Evolutionary conservation across 2,329 filamentous ascomycete species (phyloP), one percentile per base, ranked within the genome.

Genomic region (Hymenoscyphus fructigenus): DNA sequence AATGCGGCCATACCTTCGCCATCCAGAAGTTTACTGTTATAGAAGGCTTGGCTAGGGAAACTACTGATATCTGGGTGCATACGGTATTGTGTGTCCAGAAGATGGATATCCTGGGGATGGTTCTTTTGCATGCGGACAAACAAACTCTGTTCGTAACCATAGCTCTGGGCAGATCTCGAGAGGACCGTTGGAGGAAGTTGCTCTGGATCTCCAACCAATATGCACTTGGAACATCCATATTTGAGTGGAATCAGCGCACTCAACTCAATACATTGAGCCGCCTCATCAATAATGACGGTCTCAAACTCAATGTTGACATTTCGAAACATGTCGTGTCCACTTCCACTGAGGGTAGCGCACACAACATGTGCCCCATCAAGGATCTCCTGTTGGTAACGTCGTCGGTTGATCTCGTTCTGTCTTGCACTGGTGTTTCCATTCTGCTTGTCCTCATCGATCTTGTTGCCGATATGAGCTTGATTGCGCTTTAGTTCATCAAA

Each of bases 51-150:
- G 76, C 93, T 97, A 1, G 96, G 95, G 77, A 97, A 99, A 61
- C 82, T 78, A 77, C 93, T 97, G 76, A 99, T 99, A 70, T 95
- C 92, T 0, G 96, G 95, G 79, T 99, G 95, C 96, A 99, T 99
- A 78, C 95, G 95, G 76, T 99, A 99, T 75, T 99, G 95, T 63
- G 91, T 95, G 75, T 98, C 94, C n/a, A 99, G 86, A 29, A 99
- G 83, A 80, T 99, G 94, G 17, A 99, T 88, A 69, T 96, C 90
- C 36, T 91, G 82, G 0, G 92, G 91, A 72, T 94, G 89, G 69
- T 97, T 97, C 73, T 89, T 88, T 76, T 98, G 95, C 94, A 99
- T 99, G 38, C 95, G 91, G 62, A 98, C 95, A 80, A 99, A 99
- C 78, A 99, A 82, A 84, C 92, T 97, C 79, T 99, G 95, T 75